Evolutionary conservation across 2,329 filamentous ascomycete genomes (phyloP), one percentile per base, ranked within the genome.

Genomic region (Talaromyces sp.): DNA sequence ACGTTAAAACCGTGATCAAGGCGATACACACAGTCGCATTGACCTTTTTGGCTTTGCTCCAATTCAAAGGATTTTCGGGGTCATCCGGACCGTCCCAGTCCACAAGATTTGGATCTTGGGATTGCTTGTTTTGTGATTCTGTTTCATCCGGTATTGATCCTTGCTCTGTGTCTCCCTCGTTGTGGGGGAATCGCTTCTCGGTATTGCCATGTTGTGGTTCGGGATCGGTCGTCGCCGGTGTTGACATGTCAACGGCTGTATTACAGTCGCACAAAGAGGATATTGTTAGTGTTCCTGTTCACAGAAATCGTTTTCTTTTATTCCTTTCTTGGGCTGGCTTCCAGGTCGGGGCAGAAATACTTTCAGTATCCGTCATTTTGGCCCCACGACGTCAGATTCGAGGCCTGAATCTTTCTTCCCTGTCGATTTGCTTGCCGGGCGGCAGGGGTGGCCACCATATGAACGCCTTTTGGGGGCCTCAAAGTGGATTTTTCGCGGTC

Each of bases 1-100:
- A 61, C 62, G 58, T 61, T 33, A 61, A 39, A 10, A 59, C 22
- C 0, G 60, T 81, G 17, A 84, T 74, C 2, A 74, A 56, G 0
- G 79, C 78, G 2, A 85, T 73, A 1, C 82, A 64, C 2, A 62
- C 61, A 2, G 83, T 70, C 24, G 77, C 76, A 1, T 71, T 60
- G 61, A 76, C 76, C 65, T 82, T 83, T 58, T 72, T 74, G 9
- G 52, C 55, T 17, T 40, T 43, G 1, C 55, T 57, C 61, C 61
- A 64, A 37, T 64, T 64, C 0, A 61, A 41, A 6, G 61, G 61
- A 17, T 64, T 64, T 13, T 60, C 60, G 1, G 80, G 79, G 49
- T 86, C 84, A 49, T 82, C 69, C 0, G 79, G 77, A 0, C 80
- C 78, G 57, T 86, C 82, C 82, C 84, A 88, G 52, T 78, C 79